Conservation (phyloP, 345 rosid species). For the Citrus inodora region DNA sequence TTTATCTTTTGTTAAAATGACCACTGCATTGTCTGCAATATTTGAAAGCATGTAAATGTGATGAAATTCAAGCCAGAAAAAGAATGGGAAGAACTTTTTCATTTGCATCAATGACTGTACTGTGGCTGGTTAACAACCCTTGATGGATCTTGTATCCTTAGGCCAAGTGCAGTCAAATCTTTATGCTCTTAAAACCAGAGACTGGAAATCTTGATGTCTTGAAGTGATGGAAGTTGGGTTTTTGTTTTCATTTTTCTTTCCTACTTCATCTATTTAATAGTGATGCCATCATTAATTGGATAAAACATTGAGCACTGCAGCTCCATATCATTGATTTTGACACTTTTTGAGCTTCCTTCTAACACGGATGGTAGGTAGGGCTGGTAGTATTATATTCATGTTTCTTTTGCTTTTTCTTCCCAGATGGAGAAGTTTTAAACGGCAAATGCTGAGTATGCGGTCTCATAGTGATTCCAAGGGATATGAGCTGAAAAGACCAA, state of each 20-base stretch:
- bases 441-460: constrained; percentile 86
- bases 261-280: neutral
- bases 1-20: neutral
- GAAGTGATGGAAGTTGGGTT: neutral
- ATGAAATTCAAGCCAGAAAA: neutral
- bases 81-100: neutral
- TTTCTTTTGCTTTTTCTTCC: neutral
- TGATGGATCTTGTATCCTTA: neutral
- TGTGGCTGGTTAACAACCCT: neutral
- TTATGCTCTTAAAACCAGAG: neutral
- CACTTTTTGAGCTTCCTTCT: neutral
- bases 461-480: constrained; percentile 94
- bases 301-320: neutral
- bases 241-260: neutral
- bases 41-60: neutral
- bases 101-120: neutral
- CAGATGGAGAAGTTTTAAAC: constrained; percentile 95
- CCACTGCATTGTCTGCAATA: neutral
- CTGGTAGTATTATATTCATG: neutral
- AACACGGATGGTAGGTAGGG: neutral
- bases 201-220: too few relatives aligned
- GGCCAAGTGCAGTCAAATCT: neutral
- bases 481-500: constrained; percentile 82
- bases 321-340: neutral
- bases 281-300: neutral